Percentiles rank a stretch among this genome's conserved stretches.
phyloP scores from a whole-genome alignment of 2,329 filamentous ascomycete species.

The Trichoderma sp. region DNA sequence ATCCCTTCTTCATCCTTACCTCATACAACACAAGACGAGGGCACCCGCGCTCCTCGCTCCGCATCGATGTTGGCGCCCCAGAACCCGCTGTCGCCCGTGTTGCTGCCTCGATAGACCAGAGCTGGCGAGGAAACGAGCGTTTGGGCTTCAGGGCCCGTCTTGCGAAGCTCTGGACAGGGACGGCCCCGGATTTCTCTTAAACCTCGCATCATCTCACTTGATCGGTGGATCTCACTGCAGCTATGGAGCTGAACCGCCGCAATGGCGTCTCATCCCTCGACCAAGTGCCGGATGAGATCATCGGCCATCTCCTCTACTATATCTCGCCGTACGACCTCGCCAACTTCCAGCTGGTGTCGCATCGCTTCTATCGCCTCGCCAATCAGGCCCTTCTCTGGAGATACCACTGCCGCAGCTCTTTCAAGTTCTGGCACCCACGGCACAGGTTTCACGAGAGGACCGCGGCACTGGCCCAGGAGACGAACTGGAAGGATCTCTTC shows the following conservation, averaged over 20 bases:
- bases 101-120: neutral
- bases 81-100: neutral
- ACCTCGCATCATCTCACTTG: conserved; percentile 12
- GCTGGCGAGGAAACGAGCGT: neutral
- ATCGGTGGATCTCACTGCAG: conserved; percentile 4
- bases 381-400: conserved; percentile 80
- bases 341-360: conserved; percentile 58
- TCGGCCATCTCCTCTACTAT: conserved; percentile 74
- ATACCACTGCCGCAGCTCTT: conserved; percentile 68
- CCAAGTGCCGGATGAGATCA: conserved; percentile 77
- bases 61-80: conserved; percentile 7
- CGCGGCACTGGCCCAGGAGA: conserved; percentile 52
- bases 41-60: conserved; percentile 1
- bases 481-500: conserved; percentile 76
- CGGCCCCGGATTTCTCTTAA: neutral
- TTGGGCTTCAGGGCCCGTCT: neutral
- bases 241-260: conserved; percentile 18
- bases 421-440: conserved; percentile 72
- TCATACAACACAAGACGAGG: neutral
- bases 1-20: neutral
- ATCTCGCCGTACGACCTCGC: conserved; percentile 57
- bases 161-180: neutral
- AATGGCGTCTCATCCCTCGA: conserved; percentile 41
- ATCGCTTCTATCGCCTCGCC: conserved; percentile 64
- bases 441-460: conserved; percentile 65